Evolutionary conservation across 2,329 filamentous ascomycete genomes (phyloP), one percentile per base, ranked within the genome.

Genomic region (Penicillium sp.): DNA sequence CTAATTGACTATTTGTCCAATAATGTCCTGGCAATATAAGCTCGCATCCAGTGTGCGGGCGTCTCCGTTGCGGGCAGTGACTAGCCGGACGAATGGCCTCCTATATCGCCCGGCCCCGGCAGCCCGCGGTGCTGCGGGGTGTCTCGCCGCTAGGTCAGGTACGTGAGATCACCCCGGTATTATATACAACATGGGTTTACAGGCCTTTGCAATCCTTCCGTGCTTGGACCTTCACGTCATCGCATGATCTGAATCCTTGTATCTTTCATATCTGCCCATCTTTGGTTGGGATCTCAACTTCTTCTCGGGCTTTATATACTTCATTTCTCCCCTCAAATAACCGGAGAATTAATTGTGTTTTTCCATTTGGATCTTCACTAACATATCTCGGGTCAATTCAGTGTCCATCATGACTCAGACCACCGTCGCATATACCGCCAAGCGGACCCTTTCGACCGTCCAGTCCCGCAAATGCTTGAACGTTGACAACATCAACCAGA

Each of bases 401-500:
- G 68, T 55, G 23, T 55, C 64, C 55, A 63, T 54, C 57, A 71
- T 67, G 57, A 66, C 63, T 55, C 63, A 62, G 44, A 67, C 66
- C 47, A 63, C 57, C 38, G 56, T 68, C 19, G 42, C 63, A 41
- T 62, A 60, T 53, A 58, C 58, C 29, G 52, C 62, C 19, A 64
- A 60, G 53, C 76, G 77, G 63, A 75, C 68, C 63, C 77, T 82
- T 75, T 72, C 76, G 46, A 74, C 78, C 45, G 74, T 77, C 23
- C 60, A 71, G 11, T 50, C 53, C 32, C 47, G 63, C 14, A 74
- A 79, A 56, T 76, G 77, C 45, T 81, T 99, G 65, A 89, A 82
- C 67, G 80, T 89, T 68, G 81, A 90, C 75, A 96, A 94, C 79
- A 96, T 99, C 81, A 99, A 97, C 79, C 90, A 85, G 46, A 84